These are phyloP conservation scores for Earliella scabrosa DNA, from an alignment of 1,284 basidiomycete species.

Conservation along the genomic window DNA sequence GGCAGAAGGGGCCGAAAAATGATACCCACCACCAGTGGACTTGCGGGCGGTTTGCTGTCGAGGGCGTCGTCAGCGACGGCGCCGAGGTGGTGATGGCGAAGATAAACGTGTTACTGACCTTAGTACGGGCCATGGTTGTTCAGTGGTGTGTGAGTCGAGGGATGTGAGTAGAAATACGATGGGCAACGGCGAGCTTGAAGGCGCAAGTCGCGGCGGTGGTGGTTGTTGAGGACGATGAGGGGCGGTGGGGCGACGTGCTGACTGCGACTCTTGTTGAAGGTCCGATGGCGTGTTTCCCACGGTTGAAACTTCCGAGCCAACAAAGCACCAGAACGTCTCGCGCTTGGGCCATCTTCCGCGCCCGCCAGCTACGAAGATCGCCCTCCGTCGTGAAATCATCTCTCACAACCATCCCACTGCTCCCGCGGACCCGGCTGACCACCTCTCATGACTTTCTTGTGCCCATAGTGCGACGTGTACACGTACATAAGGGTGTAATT, in stretches of 20 bases:
- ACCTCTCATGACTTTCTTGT: background rate
- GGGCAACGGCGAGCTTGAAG: conserved; percentile 24
- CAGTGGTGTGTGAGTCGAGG: conserved; percentile 32
- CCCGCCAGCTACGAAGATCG: conserved; percentile 27
- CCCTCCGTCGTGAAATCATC: conserved; percentile 4
- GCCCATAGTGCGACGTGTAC: background rate
- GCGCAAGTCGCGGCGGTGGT: conserved; percentile 42
- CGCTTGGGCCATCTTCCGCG: conserved; percentile 30
- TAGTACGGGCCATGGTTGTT: conserved; percentile 71
- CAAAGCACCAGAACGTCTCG: conserved; percentile 28
- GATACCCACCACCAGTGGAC: conserved; percentile 75
- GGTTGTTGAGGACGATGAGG: conserved; percentile 40
- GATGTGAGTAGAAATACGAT: conserved; percentile 26
- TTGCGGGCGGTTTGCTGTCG: conserved; percentile 81
- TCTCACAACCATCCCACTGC: too few relatives aligned
- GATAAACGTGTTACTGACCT: conserved; percentile 48
- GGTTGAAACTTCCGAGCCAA: conserved; percentile 31
- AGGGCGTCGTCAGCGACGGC: conserved; percentile 34
- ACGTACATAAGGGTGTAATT: background rate
- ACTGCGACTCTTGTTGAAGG: conserved; percentile 32
- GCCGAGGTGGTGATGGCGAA: conserved; percentile 29
- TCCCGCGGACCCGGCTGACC: too few relatives aligned
- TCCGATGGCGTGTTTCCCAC: conserved; percentile 38
- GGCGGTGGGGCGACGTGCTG: conserved; percentile 28
- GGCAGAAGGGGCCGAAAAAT: background rate